These are phyloP conservation scores for Leptographium flavum DNA, from an alignment of 2,329 filamentous ascomycete genomes.

Conservation along the genomic window DNA sequence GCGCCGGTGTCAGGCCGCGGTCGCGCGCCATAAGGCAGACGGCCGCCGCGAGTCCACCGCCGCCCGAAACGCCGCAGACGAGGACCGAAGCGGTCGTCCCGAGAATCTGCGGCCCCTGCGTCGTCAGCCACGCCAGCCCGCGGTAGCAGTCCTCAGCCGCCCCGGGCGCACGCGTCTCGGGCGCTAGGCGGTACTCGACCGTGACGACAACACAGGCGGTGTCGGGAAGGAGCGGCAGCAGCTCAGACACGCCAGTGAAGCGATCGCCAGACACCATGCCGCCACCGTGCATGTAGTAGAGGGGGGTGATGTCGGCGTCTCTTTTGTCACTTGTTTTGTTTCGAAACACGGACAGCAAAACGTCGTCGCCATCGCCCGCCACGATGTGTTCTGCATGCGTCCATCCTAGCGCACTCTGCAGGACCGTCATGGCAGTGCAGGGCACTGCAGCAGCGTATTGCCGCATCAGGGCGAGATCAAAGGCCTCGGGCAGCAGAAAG, in stretches of 20 bases:
- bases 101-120: too few relatives aligned
- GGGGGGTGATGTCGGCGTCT: background rate
- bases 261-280: background rate
- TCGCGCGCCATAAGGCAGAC: background rate
- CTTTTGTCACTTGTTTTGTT: background rate
- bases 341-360: background rate
- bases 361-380: background rate
- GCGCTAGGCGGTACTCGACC: conserved; percentile 1
- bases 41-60: background rate
- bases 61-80: conserved; percentile 1
- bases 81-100: background rate
- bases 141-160: background rate
- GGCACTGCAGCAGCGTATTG: background rate
- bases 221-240: background rate
- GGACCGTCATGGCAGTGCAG: background rate
- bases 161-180: background rate
- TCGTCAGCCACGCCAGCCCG: background rate
- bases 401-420: background rate
- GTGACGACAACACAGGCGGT: background rate
- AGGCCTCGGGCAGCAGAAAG: background rate
- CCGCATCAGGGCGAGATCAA: background rate
- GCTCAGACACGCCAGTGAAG: background rate
- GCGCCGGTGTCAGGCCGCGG: background rate
- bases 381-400: background rate
- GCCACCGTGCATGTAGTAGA: conserved; percentile 1